Evolutionary conservation across 495 filamentous ascomycete genomes (phyloP), one percentile per base, ranked within the genome.

Genomic region (Immersiella caudata): DNA sequence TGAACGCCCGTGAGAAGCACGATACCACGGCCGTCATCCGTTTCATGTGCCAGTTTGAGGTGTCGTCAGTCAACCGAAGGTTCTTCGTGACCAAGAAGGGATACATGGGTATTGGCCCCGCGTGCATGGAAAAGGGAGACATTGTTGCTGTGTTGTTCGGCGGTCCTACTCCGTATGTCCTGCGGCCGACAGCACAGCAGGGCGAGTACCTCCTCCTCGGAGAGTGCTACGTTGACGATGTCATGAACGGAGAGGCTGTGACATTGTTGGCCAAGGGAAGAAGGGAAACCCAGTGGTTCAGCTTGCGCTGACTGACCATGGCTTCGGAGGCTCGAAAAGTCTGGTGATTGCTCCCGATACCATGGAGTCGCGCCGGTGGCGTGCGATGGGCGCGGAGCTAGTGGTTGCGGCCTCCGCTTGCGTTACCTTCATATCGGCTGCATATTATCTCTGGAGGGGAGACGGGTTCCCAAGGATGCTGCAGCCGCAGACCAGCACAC

Each of bases 31-130:
- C 33, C 7, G 60, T 51, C 7, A 62, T 62, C 52, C 52, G 52
- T n/a, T 55, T 55, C 52, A 26, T 26, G 52, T 22, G 52, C 24
- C 52, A 55, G 52, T 55, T 55, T 55, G 52, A 55, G 25, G 52
- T 55, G 7, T 55, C 52, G 9, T 55, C 52, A 36, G 22, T 50
- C 2, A 25, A 51, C 14, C 60, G 60, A 7, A 50, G 40, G 60
- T 51, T 51, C n/a, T 50, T 62, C 46, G 46, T 62, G 36, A 62
- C 60, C n/a, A 26, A 51, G 12, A 62, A 62, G 60, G 24, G 46
- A 6, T 52, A 52, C 36, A 50, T 62, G 20, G 60, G 60, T 24
- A 46, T 46, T 8, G 60, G 20, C 8, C 60, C 60, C 3, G 7
- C 22, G 16, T 62, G 20, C 20, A 24, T 46, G 36, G 33, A 29